These are phyloP conservation scores for Alnus rubra DNA, from an alignment of 306 rosid species.

Conservation along the genomic window DNA sequence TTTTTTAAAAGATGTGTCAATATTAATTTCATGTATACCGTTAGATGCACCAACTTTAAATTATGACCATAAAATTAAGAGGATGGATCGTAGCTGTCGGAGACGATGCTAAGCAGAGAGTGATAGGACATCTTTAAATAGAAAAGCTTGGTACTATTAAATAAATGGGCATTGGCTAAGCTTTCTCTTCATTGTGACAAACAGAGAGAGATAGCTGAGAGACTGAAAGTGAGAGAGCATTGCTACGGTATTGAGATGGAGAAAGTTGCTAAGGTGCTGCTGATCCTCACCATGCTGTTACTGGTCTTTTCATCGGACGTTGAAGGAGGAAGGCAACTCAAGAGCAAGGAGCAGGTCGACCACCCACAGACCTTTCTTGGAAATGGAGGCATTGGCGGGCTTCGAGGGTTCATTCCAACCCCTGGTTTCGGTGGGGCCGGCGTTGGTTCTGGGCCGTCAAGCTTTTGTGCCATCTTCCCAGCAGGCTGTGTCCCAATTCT, in stretches of 20 bases:
- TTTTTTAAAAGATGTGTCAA: too few relatives aligned
- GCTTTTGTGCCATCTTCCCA: conserved; percentile 5
- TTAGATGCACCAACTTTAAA: too few relatives aligned
- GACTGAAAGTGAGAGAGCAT: not conserved
- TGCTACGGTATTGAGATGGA: conserved; percentile 20
- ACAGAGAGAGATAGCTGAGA: not conserved
- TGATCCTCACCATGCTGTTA: conserved; percentile 29
- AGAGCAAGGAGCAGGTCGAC: not conserved
- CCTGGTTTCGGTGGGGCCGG: not conserved
- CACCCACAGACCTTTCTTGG: conserved; percentile 5
- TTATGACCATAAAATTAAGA: too few relatives aligned
- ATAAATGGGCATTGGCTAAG: conserved; percentile 1
- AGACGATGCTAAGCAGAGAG: too few relatives aligned
- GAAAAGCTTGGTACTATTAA: conserved; percentile 27
- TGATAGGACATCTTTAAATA: not conserved
- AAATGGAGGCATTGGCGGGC: not conserved
- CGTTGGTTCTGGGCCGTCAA: not conserved
- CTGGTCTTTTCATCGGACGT: conserved; percentile 21
- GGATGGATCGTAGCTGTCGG: too few relatives aligned
- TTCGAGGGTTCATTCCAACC: not conserved
- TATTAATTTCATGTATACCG: too few relatives aligned
- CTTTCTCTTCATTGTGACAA: conserved; percentile 8
- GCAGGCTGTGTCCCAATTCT: not conserved
- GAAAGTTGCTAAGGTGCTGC: conserved; percentile 27
- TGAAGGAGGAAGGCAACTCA: conserved; percentile 29